Base-by-base conservation (phyloP, 176 grass and related monocot species). In the Avena sativa region DNA sequence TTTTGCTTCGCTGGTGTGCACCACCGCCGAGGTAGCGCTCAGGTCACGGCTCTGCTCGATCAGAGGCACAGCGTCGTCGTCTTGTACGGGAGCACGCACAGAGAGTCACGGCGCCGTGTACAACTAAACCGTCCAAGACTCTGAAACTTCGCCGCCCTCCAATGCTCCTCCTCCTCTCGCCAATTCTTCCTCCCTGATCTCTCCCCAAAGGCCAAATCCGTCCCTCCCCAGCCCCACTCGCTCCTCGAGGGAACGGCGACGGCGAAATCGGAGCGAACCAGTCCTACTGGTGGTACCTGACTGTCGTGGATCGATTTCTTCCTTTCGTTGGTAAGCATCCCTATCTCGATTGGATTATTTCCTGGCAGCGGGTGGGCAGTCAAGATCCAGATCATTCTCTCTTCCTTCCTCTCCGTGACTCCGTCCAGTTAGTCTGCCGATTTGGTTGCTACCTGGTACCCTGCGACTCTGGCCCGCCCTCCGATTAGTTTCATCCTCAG, bases 61-160 rank as follows among this genome's bases (percentile, higher is more conserved):
- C 32, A 38, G 1, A 36, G 65, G n/a, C 46, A 50, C n/a, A 26
- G n/a, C 71, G 71, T 46, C 71, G 6, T 1, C 12, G 1, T 74
- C 71, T 74, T 74, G 71, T 48, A 25, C 70, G 43, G 70, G 43
- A 73, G 43, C 70, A 47, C 17, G 36, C 68, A n/a, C 36, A 40
- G 40, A 5, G 0, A 19, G 17, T 21, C 68, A 71, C 20, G 5
- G 20, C 43, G 43, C 40, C 43, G 11, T 8, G 40, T 46, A 8
- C 71, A 15, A 25, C 44, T 34, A 66, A 66, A 66, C 63, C 63
- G 64, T 12, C 64, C 64, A 67, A 15, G 64, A 36, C 64, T 67
- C 64, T 67, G 30, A 67, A 67, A 67, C 64, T 8, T 67, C 64
- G 30, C 64, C 28, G 64, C 6, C 28, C 64, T 28, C 28, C 64